Evolutionary conservation across 2,329 filamentous ascomycete species (phyloP), one percentile per base, ranked within the genome.

Genomic region (Pseudocercospora macadamiae): DNA sequence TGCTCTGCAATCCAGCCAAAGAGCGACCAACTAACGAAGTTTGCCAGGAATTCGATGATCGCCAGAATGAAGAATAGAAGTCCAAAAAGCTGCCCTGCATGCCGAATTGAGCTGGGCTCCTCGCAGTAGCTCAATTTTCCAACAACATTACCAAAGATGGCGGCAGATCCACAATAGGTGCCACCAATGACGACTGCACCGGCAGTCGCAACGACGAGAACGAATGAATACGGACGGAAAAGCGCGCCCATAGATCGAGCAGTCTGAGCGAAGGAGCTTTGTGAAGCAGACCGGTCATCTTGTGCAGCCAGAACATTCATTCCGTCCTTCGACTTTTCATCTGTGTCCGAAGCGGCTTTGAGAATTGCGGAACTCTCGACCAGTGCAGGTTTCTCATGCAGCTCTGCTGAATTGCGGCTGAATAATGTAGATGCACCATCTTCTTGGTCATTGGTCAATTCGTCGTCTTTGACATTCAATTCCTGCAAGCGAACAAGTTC

Each of bases 1-100:
- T 86, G 84, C 69, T 91, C 87, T 0, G 87, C 83, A 0, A 86
- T 75, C 57, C 79, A 76, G 1, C 84, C 84, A 61, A 87, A 86
- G 2, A 75, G 74, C 1, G 80, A 77, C 79, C 84, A 84, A 63
- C 84, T 87, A 26, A 80, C 77, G 3, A 85, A 74, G 62, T 90
- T 88, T 64, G 83, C 84, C 21, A 85, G 77, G 66, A 87, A 81
- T 60, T 86, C 84, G 19, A 86, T 77, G 32, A 82, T 77, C 1
- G 83, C 85, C 3, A 88, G 76, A 64, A 86, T 79, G 67, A 87
- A 86, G 71, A 86, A 83, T 69, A 87, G 77, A 3, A 84, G 76
- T 0, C 82, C 82, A 34, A 82, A 85, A 63, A 87, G 79, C 32
- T 36, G 85, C 83, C 44, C 88, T 80, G 47, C 86, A 76, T 51